Conservation (phyloP, 2,329 filamentous ascomycete genomes). For the Zymoseptoria pseudotritici region DNA sequence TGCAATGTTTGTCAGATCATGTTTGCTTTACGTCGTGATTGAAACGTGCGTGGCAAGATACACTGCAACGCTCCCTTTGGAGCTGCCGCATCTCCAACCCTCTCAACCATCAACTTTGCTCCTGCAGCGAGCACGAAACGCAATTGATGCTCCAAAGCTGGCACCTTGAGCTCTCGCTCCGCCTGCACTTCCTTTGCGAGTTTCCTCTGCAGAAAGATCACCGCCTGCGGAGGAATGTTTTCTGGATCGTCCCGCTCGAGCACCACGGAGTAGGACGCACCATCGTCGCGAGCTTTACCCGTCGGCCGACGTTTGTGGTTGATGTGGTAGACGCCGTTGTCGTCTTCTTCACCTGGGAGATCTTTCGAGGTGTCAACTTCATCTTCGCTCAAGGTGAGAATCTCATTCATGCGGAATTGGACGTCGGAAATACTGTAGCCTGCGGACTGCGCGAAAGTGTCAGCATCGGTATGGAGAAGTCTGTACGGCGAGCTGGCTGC, state of each 20-base stretch:
- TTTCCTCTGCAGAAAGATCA: background rate
- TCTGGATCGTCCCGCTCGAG: constrained; percentile 5
- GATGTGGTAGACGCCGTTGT: constrained; percentile 14
- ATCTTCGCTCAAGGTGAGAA: constrained; percentile 1
- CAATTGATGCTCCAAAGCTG: background rate
- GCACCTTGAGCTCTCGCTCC: background rate
- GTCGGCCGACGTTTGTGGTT: constrained; percentile 4
- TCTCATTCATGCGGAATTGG: constrained; percentile 9
- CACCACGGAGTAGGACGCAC: constrained; percentile 11
- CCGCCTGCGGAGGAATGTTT: background rate
- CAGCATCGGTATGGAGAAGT: constrained; percentile 5
- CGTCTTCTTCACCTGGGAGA: constrained; percentile 5
- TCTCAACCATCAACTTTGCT: constrained; percentile 3
- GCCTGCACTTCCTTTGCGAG: background rate
- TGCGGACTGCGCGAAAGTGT: constrained; percentile 4
- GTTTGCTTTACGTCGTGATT: background rate
- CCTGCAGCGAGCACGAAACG: background rate
- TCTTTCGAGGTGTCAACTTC: background rate
- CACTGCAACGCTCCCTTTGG: background rate
- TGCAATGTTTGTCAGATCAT: background rate
- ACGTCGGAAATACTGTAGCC: constrained; percentile 4
- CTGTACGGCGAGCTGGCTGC: background rate
- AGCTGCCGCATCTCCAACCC: background rate
- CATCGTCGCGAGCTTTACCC: background rate
- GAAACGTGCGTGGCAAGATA: background rate